Base-by-base conservation (phyloP, 352 stramenopile genomes). In the Bremia lactucae region DNA sequence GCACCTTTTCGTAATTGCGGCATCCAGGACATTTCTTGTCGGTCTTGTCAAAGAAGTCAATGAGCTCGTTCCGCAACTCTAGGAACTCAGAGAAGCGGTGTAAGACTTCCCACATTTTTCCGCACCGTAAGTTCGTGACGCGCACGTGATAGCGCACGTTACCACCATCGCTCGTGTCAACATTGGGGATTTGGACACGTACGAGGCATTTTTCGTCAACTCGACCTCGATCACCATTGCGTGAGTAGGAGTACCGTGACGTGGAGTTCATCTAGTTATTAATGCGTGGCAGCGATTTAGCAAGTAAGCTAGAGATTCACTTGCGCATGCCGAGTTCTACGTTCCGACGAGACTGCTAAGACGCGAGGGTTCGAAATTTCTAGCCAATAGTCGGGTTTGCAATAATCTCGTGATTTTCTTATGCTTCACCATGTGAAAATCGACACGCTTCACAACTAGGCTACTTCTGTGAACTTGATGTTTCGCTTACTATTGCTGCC, bases 51-150 rank as follows among this genome's bases (percentile, higher is more conserved):
- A 87, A 85, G 42, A 71, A 79, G 15, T 54, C 52, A n/a, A 88
- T 48, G 21, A 92, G 61, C 9, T 74, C 68, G 24, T 85, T 69
- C 36, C 74, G 76, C 40, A 92, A 61, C 52, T 64, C 42, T 18
- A 87, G 59, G 39, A 92, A 92, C 59, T 89, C 76, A 33, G 79
- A 92, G 58, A 88, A 92, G 29, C 76, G 79, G 36, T 68, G 79
- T 16, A 60, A 31, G 38, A 78, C 71, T 43, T 87, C 62, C 79
- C 79, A 92, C 2, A 61, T 57, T 57, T 89, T 72, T 2, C 61
- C 65, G 10, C 71, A 81, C 39, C 72, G 69, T 18, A 85, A 46
- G 44, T 84, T 87, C 21, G 59, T 72, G 28, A 88, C 62, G 24
- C 66, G 59, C 39, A 88, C 66, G 46, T 84, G 67, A 63, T 92